A percentile compares a stretch with the other conserved stretches of the same genome.
These are phyloP conservation scores for Marasmius fiardii DNA, from an alignment of 1,284 basidiomycete species.

Conservation along the genomic window DNA sequence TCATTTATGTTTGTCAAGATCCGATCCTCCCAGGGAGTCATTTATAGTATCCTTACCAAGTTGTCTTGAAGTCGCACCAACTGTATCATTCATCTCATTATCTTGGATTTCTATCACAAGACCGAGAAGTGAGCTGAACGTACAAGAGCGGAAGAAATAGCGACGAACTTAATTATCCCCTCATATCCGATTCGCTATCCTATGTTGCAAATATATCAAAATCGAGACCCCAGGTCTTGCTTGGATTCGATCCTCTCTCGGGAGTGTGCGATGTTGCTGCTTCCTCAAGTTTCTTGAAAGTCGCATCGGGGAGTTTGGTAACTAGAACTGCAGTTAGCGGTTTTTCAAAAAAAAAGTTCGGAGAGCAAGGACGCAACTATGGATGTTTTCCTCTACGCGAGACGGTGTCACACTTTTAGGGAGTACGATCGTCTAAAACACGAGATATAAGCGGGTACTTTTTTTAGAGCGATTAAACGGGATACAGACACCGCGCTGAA, in stretches of 20 bases:
- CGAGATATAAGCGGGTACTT: not conserved
- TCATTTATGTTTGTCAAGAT: too few relatives aligned
- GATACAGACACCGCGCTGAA: slow-evolving; percentile 64
- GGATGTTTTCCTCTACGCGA: slow-evolving; percentile 71
- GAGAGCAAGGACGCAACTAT: slow-evolving; percentile 34
- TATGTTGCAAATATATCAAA: slow-evolving; percentile 50
- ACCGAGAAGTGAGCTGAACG: too few relatives aligned
- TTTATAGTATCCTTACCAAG: too few relatives aligned
- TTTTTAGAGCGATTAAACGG: not conserved
- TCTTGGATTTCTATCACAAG: too few relatives aligned
- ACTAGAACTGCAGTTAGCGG: slow-evolving; percentile 32
- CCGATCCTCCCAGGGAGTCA: too few relatives aligned
- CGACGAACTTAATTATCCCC: too few relatives aligned
- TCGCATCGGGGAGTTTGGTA: slow-evolving; percentile 46
- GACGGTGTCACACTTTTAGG: slow-evolving; percentile 77
- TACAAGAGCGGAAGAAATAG: too few relatives aligned
- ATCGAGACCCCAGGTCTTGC: slow-evolving; percentile 54
- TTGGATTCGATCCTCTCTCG: slow-evolving; percentile 56
- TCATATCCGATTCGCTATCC: not conserved
- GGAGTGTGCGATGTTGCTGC: slow-evolving; percentile 53
- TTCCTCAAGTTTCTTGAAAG: slow-evolving; percentile 57
- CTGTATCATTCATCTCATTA: too few relatives aligned
- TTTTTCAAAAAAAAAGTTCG: not conserved
- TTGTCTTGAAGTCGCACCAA: too few relatives aligned
- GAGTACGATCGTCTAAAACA: slow-evolving; percentile 60